Evolutionary conservation across 225 moss, liverwort and hornwort species (phyloP).

Genomic region (Physcomitrellopsis africana): DNA sequence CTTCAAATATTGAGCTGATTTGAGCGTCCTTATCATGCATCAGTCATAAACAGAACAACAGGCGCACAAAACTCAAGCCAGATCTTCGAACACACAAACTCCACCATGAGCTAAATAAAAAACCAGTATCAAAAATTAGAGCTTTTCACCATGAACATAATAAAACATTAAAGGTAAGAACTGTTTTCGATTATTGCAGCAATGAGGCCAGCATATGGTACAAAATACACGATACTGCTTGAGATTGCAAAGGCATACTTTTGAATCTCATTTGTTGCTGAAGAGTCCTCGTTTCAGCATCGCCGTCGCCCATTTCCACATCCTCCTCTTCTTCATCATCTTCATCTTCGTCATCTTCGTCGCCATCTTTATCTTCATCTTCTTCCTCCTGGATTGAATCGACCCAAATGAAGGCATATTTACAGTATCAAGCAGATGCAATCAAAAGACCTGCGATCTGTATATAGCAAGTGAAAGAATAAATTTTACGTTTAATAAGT

Average conservation of each 20-base stretch:
- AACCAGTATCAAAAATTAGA: too few relatives aligned
- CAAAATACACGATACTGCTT: background rate
- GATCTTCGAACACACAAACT: too few relatives aligned
- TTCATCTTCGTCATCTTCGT: background rate
- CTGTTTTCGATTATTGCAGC: too few relatives aligned
- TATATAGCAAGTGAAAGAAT: background rate
- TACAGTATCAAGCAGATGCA: background rate
- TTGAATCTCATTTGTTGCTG: conserved; percentile 52
- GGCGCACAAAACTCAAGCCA: too few relatives aligned
- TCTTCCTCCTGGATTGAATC: conserved; percentile 22
- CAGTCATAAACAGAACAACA: too few relatives aligned
- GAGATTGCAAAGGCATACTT: conserved; percentile 32
- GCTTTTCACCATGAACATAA: too few relatives aligned
- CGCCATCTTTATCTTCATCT: background rate
- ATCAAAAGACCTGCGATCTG: conserved; percentile 10
- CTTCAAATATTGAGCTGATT: too few relatives aligned
- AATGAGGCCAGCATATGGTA: background rate
- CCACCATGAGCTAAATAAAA: too few relatives aligned
- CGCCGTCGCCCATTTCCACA: conserved; percentile 45
- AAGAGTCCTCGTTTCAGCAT: conserved; percentile 31
- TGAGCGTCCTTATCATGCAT: too few relatives aligned
- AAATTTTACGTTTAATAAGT: background rate
- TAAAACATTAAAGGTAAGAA: too few relatives aligned
- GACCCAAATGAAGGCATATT: conserved; percentile 19
- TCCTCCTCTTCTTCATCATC: conserved; percentile 49